Base-by-base conservation (phyloP, 495 filamentous ascomycete species). In the Penicillium maclennaniae region DNA sequence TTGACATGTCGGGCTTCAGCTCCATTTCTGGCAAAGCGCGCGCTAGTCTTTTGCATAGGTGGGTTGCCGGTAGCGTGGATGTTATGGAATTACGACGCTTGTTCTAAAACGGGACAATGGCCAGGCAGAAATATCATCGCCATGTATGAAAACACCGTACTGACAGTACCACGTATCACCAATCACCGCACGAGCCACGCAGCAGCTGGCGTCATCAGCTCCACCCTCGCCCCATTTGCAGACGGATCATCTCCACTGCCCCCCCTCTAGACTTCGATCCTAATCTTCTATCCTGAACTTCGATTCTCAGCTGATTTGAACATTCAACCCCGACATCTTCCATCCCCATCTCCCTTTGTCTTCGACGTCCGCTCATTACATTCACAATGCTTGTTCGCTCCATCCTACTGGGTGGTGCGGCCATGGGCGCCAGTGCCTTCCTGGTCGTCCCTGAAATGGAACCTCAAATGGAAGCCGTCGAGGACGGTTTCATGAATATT, bases 371-470 rank as follows among this genome's bases (percentile, higher is more conserved):
- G 45, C 48, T 59, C 58, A 59, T 62, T 65, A 50, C 31, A 2
- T 50, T 19, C 49, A 69, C 51, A 61, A 79, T 79, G 76, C 64
- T 69, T 47, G 50, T 78, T 38, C 72, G 70, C 45, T 75, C 72
- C 52, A 56, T 74, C 34, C 56, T 75, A 16, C 55, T 76, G 42
- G 71, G 69, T 57, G 70, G 70, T 53, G 65, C 67, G 27, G 61
- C 74, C 34, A 59, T 78, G 36, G 60, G 68, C 62, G 68, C 73
- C 58, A 71, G 67, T 36, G 75, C 77, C n/a, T 67, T 81, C 53
- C 61, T 81, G 44, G 68, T 81, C 36, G 53, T 74, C 41, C 75
- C 74, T 42, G 76, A 77, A 49, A 55, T 65, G 39, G 65, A 69
- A 25, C 52, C 53, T 21, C 63, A 71, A 23, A 46, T 63, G 27